phyloP scores from a whole-genome alignment of 371 early-diverging fungal genomes.

The Mortierella sp. region DNA sequence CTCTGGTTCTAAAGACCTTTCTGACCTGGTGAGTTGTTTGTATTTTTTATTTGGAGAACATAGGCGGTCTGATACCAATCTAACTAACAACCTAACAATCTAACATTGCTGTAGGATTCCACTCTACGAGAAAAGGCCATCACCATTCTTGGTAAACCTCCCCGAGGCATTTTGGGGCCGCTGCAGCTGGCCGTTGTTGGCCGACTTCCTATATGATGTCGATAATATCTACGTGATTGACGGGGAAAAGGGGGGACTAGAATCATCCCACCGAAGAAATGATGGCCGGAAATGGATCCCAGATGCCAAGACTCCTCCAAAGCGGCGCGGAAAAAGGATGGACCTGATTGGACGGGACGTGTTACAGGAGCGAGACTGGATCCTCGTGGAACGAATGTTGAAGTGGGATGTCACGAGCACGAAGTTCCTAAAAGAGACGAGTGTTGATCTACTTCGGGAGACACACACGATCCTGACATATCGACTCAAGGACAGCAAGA shows the following conservation, averaged over 20 bases:
- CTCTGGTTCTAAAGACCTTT: conserved; percentile 20
- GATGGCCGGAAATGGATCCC: conserved; percentile 9
- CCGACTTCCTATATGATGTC: conserved; percentile 26
- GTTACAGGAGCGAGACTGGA: conserved; percentile 24
- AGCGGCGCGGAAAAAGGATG: conserved; percentile 32
- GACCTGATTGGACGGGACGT: conserved; percentile 37
- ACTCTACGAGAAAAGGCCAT: conserved; percentile 24
- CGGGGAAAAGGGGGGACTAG: conserved; percentile 28
- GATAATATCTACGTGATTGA: conserved; percentile 39
- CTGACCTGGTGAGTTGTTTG: conserved; percentile 25
- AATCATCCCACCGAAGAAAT: conserved; percentile 28
- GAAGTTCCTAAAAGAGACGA: conserved; percentile 25
- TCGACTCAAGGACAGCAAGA: conserved; percentile 22
- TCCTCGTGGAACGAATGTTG: conserved; percentile 34
- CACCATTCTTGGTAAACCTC: conserved; percentile 26
- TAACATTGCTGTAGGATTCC: conserved; percentile 5
- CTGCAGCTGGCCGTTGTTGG: conserved; percentile 35
- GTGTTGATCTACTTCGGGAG: conserved; percentile 33
- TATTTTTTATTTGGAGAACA: conserved; percentile 5
- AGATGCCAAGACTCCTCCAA: conserved; percentile 16
- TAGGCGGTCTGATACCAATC: neutral
- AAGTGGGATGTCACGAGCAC: conserved; percentile 39
- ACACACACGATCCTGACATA: conserved; percentile 32
- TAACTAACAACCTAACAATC: conserved; percentile 7
- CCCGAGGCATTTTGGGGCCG: conserved; percentile 39